Percentiles rank a stretch among this genome's conserved stretches.
These are phyloP conservation scores for Penicillium janthinellum DNA, from an alignment of 2,329 filamentous ascomycete species.

Conservation along the genomic window DNA sequence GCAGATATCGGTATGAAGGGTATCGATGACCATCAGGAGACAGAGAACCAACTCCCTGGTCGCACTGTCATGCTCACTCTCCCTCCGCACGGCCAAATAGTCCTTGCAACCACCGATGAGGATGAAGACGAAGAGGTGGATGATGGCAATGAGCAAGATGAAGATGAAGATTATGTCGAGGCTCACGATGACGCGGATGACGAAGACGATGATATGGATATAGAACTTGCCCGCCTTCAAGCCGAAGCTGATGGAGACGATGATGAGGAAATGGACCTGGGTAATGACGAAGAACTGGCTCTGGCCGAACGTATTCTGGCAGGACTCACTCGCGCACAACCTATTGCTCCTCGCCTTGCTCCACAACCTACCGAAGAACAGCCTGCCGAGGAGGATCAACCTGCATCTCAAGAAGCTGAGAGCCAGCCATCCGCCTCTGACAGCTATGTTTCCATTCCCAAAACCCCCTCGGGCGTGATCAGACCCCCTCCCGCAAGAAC, in stretches of 20 bases:
- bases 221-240: slow-evolving; percentile 39
- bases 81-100: slow-evolving; percentile 44
- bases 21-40: slow-evolving; percentile 76
- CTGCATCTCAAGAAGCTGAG: slow-evolving; percentile 14
- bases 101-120: slow-evolving; percentile 50
- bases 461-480: slow-evolving; percentile 65
- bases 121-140: slow-evolving; percentile 44
- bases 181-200: slow-evolving; percentile 53
- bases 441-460: slow-evolving; percentile 67
- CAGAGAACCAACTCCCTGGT: slow-evolving; percentile 51
- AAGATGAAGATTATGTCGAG: slow-evolving; percentile 50
- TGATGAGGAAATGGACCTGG: slow-evolving; percentile 57
- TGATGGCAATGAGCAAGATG: slow-evolving; percentile 37
- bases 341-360: slow-evolving; percentile 60
- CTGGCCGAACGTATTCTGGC: slow-evolving; percentile 76
- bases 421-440: slow-evolving; percentile 21
- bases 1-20: slow-evolving; percentile 74
- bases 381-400: slow-evolving; percentile 21
- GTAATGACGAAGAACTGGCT: slow-evolving; percentile 68
- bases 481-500: slow-evolving; percentile 51
- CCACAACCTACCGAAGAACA: slow-evolving; percentile 33
- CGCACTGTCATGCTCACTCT: slow-evolving; percentile 45
- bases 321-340: slow-evolving; percentile 68
- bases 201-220: slow-evolving; percentile 45
- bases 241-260: slow-evolving; percentile 47